These are phyloP conservation scores for Eragrostis nindensis DNA, from an alignment of 176 grass and related monocot genomes.

Conservation along the genomic window DNA sequence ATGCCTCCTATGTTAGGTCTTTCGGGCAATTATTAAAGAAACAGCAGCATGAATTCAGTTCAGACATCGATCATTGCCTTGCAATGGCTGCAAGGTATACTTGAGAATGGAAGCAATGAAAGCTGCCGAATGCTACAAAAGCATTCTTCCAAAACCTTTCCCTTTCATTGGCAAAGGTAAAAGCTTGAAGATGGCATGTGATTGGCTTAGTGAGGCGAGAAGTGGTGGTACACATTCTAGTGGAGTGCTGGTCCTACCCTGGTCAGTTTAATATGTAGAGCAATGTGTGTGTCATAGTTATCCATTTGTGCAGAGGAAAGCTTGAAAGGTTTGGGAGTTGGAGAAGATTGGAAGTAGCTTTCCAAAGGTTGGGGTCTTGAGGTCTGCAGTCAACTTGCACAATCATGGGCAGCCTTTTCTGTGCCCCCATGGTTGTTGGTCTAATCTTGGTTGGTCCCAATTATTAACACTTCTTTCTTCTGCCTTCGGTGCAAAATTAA, in stretches of 20 bases:
- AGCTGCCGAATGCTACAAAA: constrained; percentile 33
- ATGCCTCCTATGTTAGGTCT: constrained; percentile 2
- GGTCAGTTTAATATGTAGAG: background rate
- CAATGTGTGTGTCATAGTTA: constrained; percentile 11
- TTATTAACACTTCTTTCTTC: background rate
- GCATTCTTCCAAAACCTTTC: constrained; percentile 7
- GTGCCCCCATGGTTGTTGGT: constrained; percentile 23
- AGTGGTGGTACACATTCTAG: constrained; percentile 11
- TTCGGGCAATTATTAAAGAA: background rate
- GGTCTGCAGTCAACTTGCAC: background rate
- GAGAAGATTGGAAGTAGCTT: constrained; percentile 18
- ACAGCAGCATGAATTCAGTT: constrained; percentile 5
- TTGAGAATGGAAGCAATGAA: constrained; percentile 2
- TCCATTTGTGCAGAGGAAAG: constrained; percentile 29
- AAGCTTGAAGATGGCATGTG: constrained; percentile 23
- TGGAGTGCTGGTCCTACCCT: constrained; percentile 31
- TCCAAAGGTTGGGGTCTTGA: constrained; percentile 18
- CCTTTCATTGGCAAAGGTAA: constrained; percentile 31
- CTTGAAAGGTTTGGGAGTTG: background rate
- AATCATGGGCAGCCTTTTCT: constrained; percentile 34
- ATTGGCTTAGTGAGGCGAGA: constrained; percentile 13
- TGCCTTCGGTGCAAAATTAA: background rate
- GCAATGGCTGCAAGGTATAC: constrained; percentile 26
- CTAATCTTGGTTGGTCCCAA: constrained; percentile 23
- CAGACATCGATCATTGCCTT: background rate